Base-by-base conservation (phyloP, 495 filamentous ascomycete genomes). In the Thermochaetoides thermophila region DNA sequence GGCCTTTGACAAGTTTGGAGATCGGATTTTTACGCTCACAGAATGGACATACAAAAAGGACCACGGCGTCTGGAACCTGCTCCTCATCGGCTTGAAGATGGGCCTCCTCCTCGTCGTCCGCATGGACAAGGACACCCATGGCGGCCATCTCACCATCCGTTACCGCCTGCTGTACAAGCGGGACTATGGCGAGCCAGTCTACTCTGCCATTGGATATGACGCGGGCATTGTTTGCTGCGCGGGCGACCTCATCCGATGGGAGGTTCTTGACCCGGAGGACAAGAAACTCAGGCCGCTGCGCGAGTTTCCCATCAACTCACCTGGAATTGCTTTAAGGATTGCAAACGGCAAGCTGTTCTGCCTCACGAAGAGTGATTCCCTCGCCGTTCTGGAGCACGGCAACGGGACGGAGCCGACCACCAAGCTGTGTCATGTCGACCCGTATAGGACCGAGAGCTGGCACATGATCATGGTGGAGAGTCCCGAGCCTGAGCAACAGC, bases 71-170 rank as follows among this genome's bases (percentile, higher is more conserved):
- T 72, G 63, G 58, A 49, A 58, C 17, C 65, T 60, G 28, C 43
- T 72, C 15, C 43, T 68, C 18, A 50, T 65, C 15, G 39, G 42
- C 1, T 64, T 56, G 13, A 42, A 35, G 21, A 38, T 44, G 9
- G 64, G 68, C n/a, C 48, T 52, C 8, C 47, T 72, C 12, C 27
- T 69, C 11, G 54, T 71, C 7, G 44, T 70, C 11, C 63, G 56
- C 3, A 49, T 59, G 2, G 27, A 40, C 20, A 54, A 39, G 29
- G 27, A 27, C 5, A 3, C 3, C 9, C 31, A 30, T 26, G 32
- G 30, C 15, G 12, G 34, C 10, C 39, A 38, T 0, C 35, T 29
- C 17, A 21, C 17, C 13, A 64, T 69, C 30, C 49, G 49, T 5
- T 69, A 63, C 44, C 63, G 58, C 53, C 61, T 52, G 7, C 43